Evolutionary conservation across 2,329 filamentous ascomycete species (phyloP), one percentile per base, ranked within the genome.

Genomic region (Eurotiales sp.): DNA sequence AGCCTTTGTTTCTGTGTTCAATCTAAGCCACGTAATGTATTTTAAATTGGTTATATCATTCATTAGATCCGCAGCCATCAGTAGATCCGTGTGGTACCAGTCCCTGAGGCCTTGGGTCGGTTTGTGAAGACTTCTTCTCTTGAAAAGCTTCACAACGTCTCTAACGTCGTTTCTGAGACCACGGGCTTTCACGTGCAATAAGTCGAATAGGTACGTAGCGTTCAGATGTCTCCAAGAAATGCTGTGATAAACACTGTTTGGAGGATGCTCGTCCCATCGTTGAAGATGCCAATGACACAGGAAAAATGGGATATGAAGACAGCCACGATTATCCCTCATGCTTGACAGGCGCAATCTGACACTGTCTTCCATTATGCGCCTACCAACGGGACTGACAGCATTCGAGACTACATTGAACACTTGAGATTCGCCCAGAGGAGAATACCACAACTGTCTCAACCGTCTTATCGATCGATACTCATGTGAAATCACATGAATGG

Each of bases 171-270:
- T n/a, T n/a, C n/a, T n/a, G 11, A 55, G 12, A 15, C 12, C 8
- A 39, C n/a, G 27, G 19, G 22, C 6, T 30, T 39, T 39, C 15
- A 34, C 12, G n/a, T 34, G 23, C 30, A 39, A 22, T 2, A 60
- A 41, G 5, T 59, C 51, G 27, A 65, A 61, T 14, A 60, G 60
- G 14, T 61, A 60, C 25, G 60, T 46, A 34, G 60, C 52, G 55
- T 67, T 62, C 15, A 66, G 56, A 27, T 66, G 64, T 21, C 58
- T 59, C 64, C 61, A 65, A 51, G 59, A 51, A 25, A 59, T 58
- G 51, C 58, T 45, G 19, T 54, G 49, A 21, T 48, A 8, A 11
- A 44, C 29, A 45, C 45, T 53, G 32, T 47, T 47, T 15, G 52
- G 40, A 39, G 30, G 12, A 11, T 25, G 32, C 29, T 40, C 11